A percentile compares a stretch with the other conserved stretches of the same genome.
Conservation (phyloP, 768 basidiomycete species). For the Mycena galopus region DNA sequence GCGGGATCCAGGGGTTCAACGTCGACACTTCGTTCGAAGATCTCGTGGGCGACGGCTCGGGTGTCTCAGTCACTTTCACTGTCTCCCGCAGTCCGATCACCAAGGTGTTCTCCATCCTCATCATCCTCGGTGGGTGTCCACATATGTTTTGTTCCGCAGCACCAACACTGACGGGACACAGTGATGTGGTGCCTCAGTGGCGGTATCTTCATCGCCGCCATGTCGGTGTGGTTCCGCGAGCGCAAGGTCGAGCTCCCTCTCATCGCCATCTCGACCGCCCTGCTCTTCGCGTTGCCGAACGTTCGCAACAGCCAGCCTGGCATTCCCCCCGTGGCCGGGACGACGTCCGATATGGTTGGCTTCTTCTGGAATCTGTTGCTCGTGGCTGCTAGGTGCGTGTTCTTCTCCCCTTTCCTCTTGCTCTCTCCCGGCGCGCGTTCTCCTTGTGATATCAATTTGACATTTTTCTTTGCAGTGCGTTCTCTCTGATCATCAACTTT, state of each 20-base stretch:
- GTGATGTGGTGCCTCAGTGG: too few relatives aligned
- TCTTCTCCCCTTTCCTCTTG: too few relatives aligned
- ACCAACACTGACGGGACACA: too few relatives aligned
- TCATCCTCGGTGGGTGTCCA: conserved; percentile 5
- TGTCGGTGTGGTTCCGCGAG: conserved; percentile 21
- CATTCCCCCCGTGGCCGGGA: conserved; percentile 19
- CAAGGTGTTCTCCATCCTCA: conserved; percentile 17
- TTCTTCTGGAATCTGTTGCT: conserved; percentile 22
- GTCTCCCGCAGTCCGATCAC: conserved; percentile 14
- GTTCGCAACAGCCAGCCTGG: conserved; percentile 31
- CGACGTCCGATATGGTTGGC: conserved; percentile 19
- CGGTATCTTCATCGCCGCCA: conserved; percentile 20
- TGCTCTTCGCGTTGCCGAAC: conserved; percentile 30
- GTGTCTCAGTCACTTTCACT: not conserved
- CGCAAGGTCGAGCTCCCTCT: conserved; percentile 19
- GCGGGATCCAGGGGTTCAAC: too few relatives aligned
- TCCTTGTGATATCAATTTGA: too few relatives aligned
- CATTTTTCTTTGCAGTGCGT: not conserved
- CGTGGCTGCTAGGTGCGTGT: conserved; percentile 9
- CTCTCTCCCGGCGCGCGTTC: too few relatives aligned
- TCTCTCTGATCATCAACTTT: not conserved
- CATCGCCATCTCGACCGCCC: conserved; percentile 25
- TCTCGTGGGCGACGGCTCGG: conserved; percentile 7
- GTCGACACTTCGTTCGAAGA: not conserved
- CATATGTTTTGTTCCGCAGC: too few relatives aligned